Evolutionary conservation across 2,329 filamentous ascomycete species (phyloP).

Genomic region (Stenocarpella maydis): DNA sequence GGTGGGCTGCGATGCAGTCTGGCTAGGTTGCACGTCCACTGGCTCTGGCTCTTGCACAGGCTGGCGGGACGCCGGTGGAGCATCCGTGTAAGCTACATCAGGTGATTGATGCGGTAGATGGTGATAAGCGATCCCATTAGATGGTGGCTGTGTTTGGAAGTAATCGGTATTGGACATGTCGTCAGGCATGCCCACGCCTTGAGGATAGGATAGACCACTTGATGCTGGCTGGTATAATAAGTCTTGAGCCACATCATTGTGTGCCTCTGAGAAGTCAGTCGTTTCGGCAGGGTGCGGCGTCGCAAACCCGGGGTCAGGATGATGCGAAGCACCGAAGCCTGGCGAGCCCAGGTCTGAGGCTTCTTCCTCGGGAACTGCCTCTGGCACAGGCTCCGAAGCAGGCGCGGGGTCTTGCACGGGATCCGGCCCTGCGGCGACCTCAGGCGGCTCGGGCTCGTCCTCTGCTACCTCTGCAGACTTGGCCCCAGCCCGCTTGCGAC

Average conservation of each 20-base stretch:
- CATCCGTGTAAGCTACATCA: conserved; percentile 14
- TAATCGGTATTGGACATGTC: conserved; percentile 28
- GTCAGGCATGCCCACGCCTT: conserved; percentile 31
- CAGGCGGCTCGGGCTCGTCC: conserved; percentile 10
- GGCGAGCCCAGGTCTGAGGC: conserved; percentile 35
- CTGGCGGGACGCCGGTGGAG: background rate
- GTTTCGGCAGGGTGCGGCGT: conserved; percentile 37
- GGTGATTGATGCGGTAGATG: conserved; percentile 28
- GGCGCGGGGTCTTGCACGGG: background rate
- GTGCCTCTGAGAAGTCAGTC: conserved; percentile 33
- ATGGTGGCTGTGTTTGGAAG: conserved; percentile 10
- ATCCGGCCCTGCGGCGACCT: background rate
- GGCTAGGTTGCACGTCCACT: background rate
- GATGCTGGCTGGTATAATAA: conserved; percentile 46
- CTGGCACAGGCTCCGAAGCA: background rate
- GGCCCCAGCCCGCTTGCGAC: conserved; percentile 7
- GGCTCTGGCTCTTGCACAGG: conserved; percentile 4
- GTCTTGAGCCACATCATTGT: conserved; percentile 37
- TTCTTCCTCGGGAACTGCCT: conserved; percentile 27
- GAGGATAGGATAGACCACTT: conserved; percentile 39
- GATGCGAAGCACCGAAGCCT: conserved; percentile 28
- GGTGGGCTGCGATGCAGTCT: conserved; percentile 12
- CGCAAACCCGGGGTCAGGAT: conserved; percentile 42
- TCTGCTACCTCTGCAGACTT: conserved; percentile 23
- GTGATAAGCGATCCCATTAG: conserved; percentile 20